Percentiles rank a stretch among this genome's conserved stretches.
Conservation (phyloP, 768 basidiomycete genomes). For the Rickenella mellea region DNA sequence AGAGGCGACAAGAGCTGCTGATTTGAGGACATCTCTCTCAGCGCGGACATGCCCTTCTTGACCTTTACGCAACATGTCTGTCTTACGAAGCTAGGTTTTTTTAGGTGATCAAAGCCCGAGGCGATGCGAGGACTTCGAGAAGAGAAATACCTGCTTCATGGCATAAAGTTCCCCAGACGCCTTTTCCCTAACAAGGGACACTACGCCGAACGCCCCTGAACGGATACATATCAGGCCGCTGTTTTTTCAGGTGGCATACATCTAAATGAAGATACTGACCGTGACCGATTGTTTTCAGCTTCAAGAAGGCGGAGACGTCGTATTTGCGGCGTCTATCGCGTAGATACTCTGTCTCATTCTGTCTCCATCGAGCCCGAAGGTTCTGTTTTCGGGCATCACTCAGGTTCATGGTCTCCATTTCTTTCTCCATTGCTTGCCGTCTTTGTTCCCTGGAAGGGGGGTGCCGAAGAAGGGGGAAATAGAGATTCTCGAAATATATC, state of each 20-base stretch:
- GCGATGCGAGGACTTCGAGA: constrained; percentile 9
- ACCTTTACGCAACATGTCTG: constrained; percentile 90
- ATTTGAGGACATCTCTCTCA: constrained; percentile 88
- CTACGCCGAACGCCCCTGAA: constrained; percentile 90
- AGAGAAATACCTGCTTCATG: constrained; percentile 80
- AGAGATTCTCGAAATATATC: constrained; percentile 90
- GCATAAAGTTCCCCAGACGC: constrained; percentile 76
- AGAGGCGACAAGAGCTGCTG: constrained; percentile 72
- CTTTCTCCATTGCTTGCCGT: constrained; percentile 76
- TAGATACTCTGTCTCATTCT: constrained; percentile 86
- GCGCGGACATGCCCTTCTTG: constrained; percentile 97
- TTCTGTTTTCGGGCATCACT: constrained; percentile 60
- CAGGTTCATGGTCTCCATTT: constrained; percentile 70
- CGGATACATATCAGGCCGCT: constrained; percentile 11
- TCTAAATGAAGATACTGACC: constrained; percentile 36
- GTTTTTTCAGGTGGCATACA: neutral
- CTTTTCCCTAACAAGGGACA: constrained; percentile 82
- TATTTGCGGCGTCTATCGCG: constrained; percentile 78
- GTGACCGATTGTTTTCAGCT: constrained; percentile 91
- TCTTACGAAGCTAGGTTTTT: constrained; percentile 58
- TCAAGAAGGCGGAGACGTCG: constrained; percentile 75
- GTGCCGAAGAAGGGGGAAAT: constrained; percentile 79
- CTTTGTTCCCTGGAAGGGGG: constrained; percentile 81
- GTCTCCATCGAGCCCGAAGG: constrained; percentile 66
- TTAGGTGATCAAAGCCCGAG: neutral